Evolutionary conservation across 164 flowering plant genomes (phyloP).

Genomic region (Euptelea pleiosperma): DNA sequence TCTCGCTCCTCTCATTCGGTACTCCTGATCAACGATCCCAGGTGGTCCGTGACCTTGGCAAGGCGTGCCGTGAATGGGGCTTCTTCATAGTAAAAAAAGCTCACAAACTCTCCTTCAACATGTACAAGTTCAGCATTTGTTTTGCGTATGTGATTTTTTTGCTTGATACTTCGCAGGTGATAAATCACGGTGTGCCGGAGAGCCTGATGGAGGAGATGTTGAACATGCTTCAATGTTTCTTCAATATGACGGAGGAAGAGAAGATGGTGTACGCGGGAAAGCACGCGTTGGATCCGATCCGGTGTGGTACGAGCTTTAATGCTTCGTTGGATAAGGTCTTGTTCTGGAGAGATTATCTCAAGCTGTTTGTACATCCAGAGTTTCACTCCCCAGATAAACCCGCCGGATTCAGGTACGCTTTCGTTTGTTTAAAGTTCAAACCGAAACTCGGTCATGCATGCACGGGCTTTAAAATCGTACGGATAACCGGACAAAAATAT

Average conservation of each 20-base stretch:
- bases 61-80: constrained; percentile 78
- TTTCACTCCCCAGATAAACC: constrained; percentile 57
- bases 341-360: constrained; percentile 79
- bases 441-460: no score
- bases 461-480: no score
- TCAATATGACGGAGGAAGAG: constrained; percentile 55
- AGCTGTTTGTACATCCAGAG: constrained; percentile 56
- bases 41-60: constrained; percentile 39
- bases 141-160: not conserved
- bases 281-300: constrained; percentile 45
- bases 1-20: constrained; percentile 35
- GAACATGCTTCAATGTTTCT: constrained; percentile 38
- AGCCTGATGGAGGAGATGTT: constrained; percentile 33
- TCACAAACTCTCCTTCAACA: not conserved
- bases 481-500: no score
- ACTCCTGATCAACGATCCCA: constrained; percentile 43
- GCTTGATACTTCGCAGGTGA: constrained; percentile 38
- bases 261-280: constrained; percentile 39
- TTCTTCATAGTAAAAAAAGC: constrained; percentile 60
- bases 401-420: constrained; percentile 48
- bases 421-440: no score
- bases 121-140: not conserved
- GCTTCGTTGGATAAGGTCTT: constrained; percentile 33
- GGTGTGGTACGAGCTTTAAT: constrained; percentile 70
- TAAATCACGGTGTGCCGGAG: constrained; percentile 69